Evolutionary conservation across 2,329 filamentous ascomycete genomes (phyloP).

Genomic region (Claviceps maximensis): DNA sequence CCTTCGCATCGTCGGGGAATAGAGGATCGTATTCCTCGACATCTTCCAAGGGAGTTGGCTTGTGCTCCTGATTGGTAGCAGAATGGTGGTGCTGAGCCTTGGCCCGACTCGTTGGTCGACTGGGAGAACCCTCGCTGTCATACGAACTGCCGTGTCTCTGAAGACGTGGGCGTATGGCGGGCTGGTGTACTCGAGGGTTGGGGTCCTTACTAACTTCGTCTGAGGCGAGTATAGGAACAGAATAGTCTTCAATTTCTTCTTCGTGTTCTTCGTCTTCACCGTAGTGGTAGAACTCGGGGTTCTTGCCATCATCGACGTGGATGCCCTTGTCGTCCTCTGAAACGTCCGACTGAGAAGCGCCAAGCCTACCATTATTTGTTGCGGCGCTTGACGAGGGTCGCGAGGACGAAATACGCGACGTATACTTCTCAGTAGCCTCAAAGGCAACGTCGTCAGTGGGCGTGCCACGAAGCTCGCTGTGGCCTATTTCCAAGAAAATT

Average conservation of each 20-base stretch:
- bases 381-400: constrained; percentile 30
- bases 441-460: constrained; percentile 88
- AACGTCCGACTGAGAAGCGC: constrained; percentile 16
- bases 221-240: constrained; percentile 71
- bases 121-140: constrained; percentile 44
- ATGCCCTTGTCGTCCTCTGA: constrained; percentile 46
- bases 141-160: constrained; percentile 48
- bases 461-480: constrained; percentile 51
- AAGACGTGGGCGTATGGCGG: constrained; percentile 66
- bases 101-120: constrained; percentile 51
- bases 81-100: constrained; percentile 40
- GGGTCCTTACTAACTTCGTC: constrained; percentile 74
- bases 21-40: constrained; percentile 91
- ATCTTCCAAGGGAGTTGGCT: constrained; percentile 64
- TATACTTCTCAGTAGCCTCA: constrained; percentile 73
- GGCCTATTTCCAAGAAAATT: constrained; percentile 34
- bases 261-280: constrained; percentile 34
- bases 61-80: constrained; percentile 37
- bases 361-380: constrained; percentile 14
- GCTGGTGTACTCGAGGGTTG: constrained; percentile 54
- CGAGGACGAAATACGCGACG: constrained; percentile 62
- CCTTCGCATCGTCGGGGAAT: constrained; percentile 66
- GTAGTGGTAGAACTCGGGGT: constrained; percentile 25
- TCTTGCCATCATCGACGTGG: constrained; percentile 55
- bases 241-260: constrained; percentile 47